Conservation (phyloP, 768 basidiomycete genomes). For the Pleurotus cornucopiae region DNA sequence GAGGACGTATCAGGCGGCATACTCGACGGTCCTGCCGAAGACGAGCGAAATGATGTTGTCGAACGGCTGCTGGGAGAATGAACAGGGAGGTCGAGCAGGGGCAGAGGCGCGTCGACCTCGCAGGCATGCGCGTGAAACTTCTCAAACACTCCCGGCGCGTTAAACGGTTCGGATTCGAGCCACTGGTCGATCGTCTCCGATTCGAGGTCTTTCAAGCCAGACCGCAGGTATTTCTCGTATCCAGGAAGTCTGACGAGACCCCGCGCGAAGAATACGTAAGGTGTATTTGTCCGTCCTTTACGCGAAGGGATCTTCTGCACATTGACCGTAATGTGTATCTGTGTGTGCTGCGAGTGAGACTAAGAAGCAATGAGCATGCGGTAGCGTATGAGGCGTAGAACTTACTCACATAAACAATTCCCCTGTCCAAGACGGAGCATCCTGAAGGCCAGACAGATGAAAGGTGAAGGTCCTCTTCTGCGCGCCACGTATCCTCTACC, state of each 20-base stretch:
- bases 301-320: conserved; percentile 45
- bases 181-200: not conserved
- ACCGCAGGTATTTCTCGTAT: conserved; percentile 5
- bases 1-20: no score
- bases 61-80: no score
- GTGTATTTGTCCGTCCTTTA: conserved; percentile 56
- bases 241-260: conserved; percentile 34
- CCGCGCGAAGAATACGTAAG: conserved; percentile 53
- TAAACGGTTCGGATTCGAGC: not conserved
- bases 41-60: no score
- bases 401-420: conserved; percentile 58
- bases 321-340: conserved; percentile 64
- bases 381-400: not conserved
- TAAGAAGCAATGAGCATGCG: conserved; percentile 18
- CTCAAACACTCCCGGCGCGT: not conserved
- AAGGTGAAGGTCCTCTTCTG: conserved; percentile 63
- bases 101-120: not conserved
- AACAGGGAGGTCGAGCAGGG: not conserved
- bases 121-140: not conserved
- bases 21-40: no score
- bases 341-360: conserved; percentile 49
- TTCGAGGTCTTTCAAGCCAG: not conserved
- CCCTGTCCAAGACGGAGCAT: conserved; percentile 31
- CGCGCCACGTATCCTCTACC: conserved; percentile 48
- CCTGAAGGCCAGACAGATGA: conserved; percentile 56